Evolutionary conservation across 1,284 basidiomycete species (phyloP).

Genomic region (Malassezia sympodialis): DNA sequence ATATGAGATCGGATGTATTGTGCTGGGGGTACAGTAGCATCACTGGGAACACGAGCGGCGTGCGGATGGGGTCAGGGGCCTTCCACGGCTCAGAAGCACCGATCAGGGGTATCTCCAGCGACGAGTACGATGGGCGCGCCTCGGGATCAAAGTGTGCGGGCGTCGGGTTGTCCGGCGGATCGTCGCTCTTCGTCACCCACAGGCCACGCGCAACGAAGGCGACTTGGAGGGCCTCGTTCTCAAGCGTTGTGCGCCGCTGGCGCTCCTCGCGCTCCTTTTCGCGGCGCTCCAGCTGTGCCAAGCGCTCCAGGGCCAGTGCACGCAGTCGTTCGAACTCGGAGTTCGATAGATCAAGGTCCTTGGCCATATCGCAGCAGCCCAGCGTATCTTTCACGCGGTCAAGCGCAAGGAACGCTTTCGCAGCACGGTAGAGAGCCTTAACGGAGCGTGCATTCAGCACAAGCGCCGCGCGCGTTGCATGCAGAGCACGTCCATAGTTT

Average conservation of each 20-base stretch:
- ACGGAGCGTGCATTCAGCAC: conserved; percentile 45
- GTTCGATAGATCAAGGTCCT: conserved; percentile 19
- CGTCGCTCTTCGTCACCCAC: conserved; percentile 29
- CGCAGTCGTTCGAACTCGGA: conserved; percentile 25
- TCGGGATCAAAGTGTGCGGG: conserved; percentile 53
- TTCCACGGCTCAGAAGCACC: conserved; percentile 18
- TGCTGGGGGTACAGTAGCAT: conserved; percentile 89
- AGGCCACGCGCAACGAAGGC: conserved; percentile 57
- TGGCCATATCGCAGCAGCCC: conserved; percentile 27
- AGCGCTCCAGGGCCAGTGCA: conserved; percentile 20
- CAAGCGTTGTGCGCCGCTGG: conserved; percentile 53
- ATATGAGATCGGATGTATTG: conserved; percentile 74
- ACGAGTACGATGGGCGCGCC: conserved; percentile 31
- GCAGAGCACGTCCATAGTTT: conserved; percentile 73
- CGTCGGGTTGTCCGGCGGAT: conserved; percentile 55
- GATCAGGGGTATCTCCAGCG: conserved; percentile 25
- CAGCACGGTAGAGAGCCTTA: conserved; percentile 43
- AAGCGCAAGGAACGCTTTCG: conserved; percentile 30
- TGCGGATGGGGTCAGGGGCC: conserved; percentile 48
- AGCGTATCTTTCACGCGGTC: conserved; percentile 28
- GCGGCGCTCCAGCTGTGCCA: conserved; percentile 52
- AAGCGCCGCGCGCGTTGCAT: conserved; percentile 69
- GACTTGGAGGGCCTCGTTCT: conserved; percentile 52
- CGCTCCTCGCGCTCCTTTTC: conserved; percentile 53
- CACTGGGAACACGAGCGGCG: conserved; percentile 69